Base-by-base conservation (phyloP, 805 yeast genomes). In the Lipomyces orientalis region DNA sequence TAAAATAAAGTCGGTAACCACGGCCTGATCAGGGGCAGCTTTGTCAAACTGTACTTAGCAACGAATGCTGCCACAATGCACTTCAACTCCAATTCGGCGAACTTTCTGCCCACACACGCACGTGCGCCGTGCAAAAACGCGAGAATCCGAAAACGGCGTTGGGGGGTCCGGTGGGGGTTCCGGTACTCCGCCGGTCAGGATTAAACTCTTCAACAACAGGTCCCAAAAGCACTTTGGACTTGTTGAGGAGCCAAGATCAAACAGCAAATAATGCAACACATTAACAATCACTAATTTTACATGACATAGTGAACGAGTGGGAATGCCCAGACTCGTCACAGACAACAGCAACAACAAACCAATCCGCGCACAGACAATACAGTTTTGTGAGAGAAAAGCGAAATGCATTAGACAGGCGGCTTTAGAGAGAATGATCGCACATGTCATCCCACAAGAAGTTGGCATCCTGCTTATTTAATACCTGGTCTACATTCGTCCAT, bases 81-180 rank as follows among this genome's bases (percentile, higher is more conserved):
- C 39, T 61, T 60, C 29, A 65, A 49, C 54, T 68, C 71, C 0
- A 68, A n/a, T 57, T 68, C 69, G n/a, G 71, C 69, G 56, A 68
- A 25, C 37, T 59, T 57, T 16, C 65, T 51, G 19, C 71, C 71
- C 39, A 68, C 43, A 57, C 71, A 68, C 3, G 67, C 34, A 25
- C 71, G 58, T 4, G 70, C 65, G 34, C 71, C 71, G 16, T 65
- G 67, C 33, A 65, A 49, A 46, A 68, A 66, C 12, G 71, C 60
- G 66, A 55, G 51, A 25, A 57, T 10, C 69, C 69, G 54, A 63
- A 68, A 14, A 59, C 60, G 14, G 43, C n/a, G 12, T 56, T 60
- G 12, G 65, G 39, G 33, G 25, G 31, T 33, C 52, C 8, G 33
- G 37, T 35, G 37, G 56, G 29, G 29, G 29, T 25, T 3, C 29